phyloP scores from a whole-genome alignment of 805 yeast genomes.

The Wickerhamiella brachini region DNA sequence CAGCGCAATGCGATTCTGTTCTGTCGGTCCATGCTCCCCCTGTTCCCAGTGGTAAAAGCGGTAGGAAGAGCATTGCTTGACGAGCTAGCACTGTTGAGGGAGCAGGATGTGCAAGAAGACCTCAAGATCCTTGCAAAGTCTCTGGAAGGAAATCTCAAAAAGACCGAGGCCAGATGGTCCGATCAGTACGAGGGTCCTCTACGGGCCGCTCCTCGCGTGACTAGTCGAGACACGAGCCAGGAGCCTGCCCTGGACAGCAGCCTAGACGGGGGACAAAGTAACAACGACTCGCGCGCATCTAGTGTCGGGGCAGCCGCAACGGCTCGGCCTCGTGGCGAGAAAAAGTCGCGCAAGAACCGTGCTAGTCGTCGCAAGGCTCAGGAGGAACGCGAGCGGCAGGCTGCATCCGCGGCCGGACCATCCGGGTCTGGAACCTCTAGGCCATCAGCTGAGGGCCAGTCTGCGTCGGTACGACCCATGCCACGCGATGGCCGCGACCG shows the following conservation, averaged over 20 bases:
- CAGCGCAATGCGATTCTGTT: conserved; percentile 1
- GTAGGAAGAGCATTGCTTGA: not conserved
- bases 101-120: not conserved
- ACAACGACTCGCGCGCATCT: not conserved
- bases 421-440: too few relatives aligned
- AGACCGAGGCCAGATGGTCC: not conserved
- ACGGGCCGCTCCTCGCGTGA: not conserved
- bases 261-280: not conserved
- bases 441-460: not conserved
- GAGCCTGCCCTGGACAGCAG: too few relatives aligned
- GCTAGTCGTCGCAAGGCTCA: not conserved
- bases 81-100: not conserved
- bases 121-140: not conserved
- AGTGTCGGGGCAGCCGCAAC: not conserved
- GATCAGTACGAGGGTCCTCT: not conserved
- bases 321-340: not conserved
- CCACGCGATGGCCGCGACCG: not conserved
- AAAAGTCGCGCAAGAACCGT: not conserved
- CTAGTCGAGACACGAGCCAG: not conserved
- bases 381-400: not conserved
- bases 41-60: not conserved
- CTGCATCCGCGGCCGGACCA: too few relatives aligned
- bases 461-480: not conserved
- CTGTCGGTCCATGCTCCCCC: not conserved
- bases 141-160: not conserved